phyloP scores from a whole-genome alignment of 495 filamentous ascomycete species.

The Hypoxylon rickii region DNA sequence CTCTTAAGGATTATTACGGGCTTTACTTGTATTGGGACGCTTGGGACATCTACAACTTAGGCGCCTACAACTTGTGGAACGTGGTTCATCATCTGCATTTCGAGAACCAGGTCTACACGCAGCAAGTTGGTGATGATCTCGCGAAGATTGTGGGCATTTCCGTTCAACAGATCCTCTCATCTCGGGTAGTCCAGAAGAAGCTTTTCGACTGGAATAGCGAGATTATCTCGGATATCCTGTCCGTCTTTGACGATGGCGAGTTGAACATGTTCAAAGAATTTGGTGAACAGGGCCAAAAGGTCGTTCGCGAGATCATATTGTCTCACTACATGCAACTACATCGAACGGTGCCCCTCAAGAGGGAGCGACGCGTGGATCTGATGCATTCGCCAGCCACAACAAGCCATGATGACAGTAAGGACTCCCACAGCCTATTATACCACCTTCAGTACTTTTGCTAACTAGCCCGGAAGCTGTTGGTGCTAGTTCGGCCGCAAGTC shows the following conservation, averaged over 20 bases:
- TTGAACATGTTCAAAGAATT: not conserved
- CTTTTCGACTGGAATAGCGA: slow-evolving; percentile 30
- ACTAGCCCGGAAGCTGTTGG: no score
- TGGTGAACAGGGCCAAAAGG: not conserved
- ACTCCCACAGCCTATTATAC: no score
- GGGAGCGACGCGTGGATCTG: no score
- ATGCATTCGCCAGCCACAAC: no score
- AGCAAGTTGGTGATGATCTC: not conserved
- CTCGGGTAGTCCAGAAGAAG: slow-evolving; percentile 14
- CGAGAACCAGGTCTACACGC: slow-evolving; percentile 40
- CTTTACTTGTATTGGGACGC: slow-evolving; percentile 59
- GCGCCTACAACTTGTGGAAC: slow-evolving; percentile 50
- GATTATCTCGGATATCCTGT: slow-evolving; percentile 27
- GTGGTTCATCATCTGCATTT: slow-evolving; percentile 39
- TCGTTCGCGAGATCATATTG: not conserved
- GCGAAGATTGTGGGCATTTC: no score
- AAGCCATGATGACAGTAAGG: no score
- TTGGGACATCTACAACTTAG: slow-evolving; percentile 52
- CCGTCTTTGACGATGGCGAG: slow-evolving; percentile 17
- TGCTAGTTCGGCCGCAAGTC: no score
- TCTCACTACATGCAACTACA: not conserved
- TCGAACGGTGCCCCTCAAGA: no score
- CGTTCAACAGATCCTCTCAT: no score
- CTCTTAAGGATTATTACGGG: slow-evolving; percentile 33
- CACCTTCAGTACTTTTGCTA: no score